phyloP scores from a whole-genome alignment of 2,329 filamentous ascomycete genomes.

The Shiraia bambusicola region DNA sequence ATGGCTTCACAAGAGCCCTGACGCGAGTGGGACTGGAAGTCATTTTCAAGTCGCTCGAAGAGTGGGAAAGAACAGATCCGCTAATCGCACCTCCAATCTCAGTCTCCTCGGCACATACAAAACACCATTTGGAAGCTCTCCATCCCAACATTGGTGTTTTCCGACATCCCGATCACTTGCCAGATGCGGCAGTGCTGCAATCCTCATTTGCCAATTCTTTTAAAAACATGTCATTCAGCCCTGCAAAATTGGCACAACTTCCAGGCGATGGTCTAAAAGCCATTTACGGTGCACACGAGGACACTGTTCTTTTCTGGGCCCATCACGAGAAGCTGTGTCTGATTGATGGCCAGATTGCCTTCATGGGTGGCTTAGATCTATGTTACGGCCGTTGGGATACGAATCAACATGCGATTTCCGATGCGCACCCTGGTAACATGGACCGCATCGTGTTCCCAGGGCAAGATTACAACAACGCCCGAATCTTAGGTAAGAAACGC shows the following conservation, averaged over 20 bases:
- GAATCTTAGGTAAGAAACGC: conserved; percentile 66
- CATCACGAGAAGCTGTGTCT: conserved; percentile 91
- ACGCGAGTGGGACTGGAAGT: conserved; percentile 46
- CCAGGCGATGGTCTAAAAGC: conserved; percentile 73
- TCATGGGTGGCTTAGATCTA: conserved; percentile 89
- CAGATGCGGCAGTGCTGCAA: conserved; percentile 68
- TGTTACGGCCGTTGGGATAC: conserved; percentile 88
- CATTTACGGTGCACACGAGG: conserved; percentile 78
- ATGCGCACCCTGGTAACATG: conserved; percentile 77
- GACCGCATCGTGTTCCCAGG: conserved; percentile 79
- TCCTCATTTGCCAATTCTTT: conserved; percentile 59
- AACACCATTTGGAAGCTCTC: conserved; percentile 71
- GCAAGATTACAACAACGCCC: conserved; percentile 90
- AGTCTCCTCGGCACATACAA: conserved; percentile 73
- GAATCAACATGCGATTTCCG: conserved; percentile 80
- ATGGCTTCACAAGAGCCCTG: conserved; percentile 45
- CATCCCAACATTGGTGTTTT: conserved; percentile 88
- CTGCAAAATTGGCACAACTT: conserved; percentile 61
- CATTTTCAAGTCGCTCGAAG: conserved; percentile 49
- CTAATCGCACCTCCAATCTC: conserved; percentile 47
- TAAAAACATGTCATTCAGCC: conserved; percentile 57
- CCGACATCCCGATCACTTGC: conserved; percentile 83
- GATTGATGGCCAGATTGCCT: conserved; percentile 74
- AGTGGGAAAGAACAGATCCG: conserved; percentile 48
- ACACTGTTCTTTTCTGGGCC: conserved; percentile 85